Percentiles rank a stretch among this genome's conserved stretches.
These are phyloP conservation scores for Ogataea nonfermentans DNA, from an alignment of 805 yeast species.

Conservation along the genomic window DNA sequence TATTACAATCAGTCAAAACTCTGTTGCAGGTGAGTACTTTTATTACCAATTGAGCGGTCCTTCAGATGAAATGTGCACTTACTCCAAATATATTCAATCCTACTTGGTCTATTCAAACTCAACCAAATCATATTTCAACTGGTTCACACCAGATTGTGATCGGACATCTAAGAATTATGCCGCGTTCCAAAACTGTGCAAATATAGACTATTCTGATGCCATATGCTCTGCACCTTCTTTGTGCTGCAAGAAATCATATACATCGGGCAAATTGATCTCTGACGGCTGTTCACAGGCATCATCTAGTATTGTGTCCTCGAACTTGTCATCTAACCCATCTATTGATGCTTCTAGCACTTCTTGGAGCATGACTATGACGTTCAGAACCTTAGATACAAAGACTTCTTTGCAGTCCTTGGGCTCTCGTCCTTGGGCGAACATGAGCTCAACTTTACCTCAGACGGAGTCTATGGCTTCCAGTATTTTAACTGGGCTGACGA, in stretches of 20 bases:
- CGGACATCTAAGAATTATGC: neutral
- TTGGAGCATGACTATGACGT: no score
- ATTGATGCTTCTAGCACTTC: no score
- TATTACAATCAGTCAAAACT: neutral
- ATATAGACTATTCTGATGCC: neutral
- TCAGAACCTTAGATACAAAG: no score
- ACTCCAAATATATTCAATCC: neutral
- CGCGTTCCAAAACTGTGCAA: slow-evolving; percentile 1
- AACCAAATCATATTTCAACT: neutral
- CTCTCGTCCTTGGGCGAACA: no score
- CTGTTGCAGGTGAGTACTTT: neutral
- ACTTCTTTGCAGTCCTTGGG: no score
- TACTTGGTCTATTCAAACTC: neutral
- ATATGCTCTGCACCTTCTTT: neutral
- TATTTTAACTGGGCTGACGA: no score
- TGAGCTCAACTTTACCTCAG: no score
- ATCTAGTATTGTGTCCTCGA: no score
- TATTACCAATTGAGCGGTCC: neutral
- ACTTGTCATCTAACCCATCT: no score
- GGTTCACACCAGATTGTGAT: slow-evolving; percentile 1
- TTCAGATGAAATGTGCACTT: neutral
- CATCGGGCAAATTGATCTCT: no score
- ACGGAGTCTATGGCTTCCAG: no score
- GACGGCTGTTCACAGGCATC: no score
- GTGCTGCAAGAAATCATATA: neutral